Conservation (phyloP, 2,329 filamentous ascomycete genomes). For the Aspergillus neotritici region DNA sequence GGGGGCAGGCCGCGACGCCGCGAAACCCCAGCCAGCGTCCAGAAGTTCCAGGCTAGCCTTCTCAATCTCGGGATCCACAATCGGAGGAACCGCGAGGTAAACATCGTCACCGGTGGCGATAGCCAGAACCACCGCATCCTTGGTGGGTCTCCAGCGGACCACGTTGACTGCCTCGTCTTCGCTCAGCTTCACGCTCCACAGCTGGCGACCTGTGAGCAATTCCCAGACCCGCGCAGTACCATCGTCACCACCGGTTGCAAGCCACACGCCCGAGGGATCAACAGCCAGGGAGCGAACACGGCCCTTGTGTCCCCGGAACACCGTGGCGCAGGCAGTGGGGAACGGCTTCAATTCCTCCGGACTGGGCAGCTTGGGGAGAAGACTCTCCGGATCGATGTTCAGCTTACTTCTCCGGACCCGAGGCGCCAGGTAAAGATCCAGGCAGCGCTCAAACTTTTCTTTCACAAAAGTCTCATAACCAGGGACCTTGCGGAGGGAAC, state of each 20-base stretch:
- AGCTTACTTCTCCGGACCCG: constrained; percentile 86
- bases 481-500: constrained; percentile 82
- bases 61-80: constrained; percentile 67
- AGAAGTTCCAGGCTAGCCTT: constrained; percentile 68
- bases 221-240: constrained; percentile 90
- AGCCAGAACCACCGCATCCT: constrained; percentile 73
- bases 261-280: constrained; percentile 76
- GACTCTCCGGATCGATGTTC: constrained; percentile 90
- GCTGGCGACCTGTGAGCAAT: constrained; percentile 73
- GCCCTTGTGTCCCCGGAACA: constrained; percentile 83
- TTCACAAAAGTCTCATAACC: constrained; percentile 87
- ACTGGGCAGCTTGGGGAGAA: constrained; percentile 86
- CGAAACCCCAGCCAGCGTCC: constrained; percentile 89
- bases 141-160: constrained; percentile 82
- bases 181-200: constrained; percentile 77
- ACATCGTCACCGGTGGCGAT: constrained; percentile 80
- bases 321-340: constrained; percentile 79
- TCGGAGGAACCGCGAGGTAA: constrained; percentile 73
- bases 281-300: constrained; percentile 78
- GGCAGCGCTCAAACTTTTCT: constrained; percentile 89
- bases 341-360: constrained; percentile 93
- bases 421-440: constrained; percentile 93
- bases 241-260: constrained; percentile 92
- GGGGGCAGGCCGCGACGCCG: constrained; percentile 54
- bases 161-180: constrained; percentile 73